Percentiles rank a stretch among this genome's conserved stretches.
phyloP scores from a whole-genome alignment of 306 rosid genomes.

The Dryas alaskensis region DNA sequence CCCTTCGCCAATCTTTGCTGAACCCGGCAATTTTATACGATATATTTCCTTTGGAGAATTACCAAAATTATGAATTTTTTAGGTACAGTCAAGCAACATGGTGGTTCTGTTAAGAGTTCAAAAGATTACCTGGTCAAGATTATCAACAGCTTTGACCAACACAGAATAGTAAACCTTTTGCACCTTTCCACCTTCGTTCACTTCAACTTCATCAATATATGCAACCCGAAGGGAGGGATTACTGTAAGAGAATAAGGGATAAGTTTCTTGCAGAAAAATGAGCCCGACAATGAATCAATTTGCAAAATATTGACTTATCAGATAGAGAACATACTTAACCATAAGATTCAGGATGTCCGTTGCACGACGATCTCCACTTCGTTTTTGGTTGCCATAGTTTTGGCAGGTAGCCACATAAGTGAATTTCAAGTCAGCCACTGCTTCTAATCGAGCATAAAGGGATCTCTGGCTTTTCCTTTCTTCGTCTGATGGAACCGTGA shows the following conservation, averaged over 20 bases:
- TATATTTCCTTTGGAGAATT: conserved; percentile 71
- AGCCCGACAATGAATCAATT: conserved; percentile 25
- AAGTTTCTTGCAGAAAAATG: conserved; percentile 29
- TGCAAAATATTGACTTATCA: conserved; percentile 23
- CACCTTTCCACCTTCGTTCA: conserved; percentile 71
- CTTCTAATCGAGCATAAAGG: conserved; percentile 82
- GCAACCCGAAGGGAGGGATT: conserved; percentile 98
- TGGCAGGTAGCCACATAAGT: conserved; percentile 95
- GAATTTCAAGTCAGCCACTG: conserved; percentile 95
- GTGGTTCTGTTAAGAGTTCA: conserved; percentile 20
- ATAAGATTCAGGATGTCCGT: conserved; percentile 93
- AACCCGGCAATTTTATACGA: conserved; percentile 85
- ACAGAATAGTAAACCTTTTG: conserved; percentile 96
- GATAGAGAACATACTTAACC: conserved; percentile 81
- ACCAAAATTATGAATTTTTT: conserved; percentile 32
- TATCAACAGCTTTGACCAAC: conserved; percentile 80
- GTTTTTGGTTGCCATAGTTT: conserved; percentile 92
- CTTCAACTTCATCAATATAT: conserved; percentile 96
- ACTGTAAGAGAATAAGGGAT: conserved; percentile 39
- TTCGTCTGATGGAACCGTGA: conserved; percentile 79
- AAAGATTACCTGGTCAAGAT: conserved; percentile 77
- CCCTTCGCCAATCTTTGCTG: conserved; percentile 94
- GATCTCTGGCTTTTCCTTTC: conserved; percentile 89
- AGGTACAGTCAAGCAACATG: not conserved
- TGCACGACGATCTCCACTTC: conserved; percentile 95